Percentiles rank a stretch among this genome's conserved stretches.
phyloP scores from a whole-genome alignment of 371 early-diverging fungal genomes.

The Syncephalastrum sp. region DNA sequence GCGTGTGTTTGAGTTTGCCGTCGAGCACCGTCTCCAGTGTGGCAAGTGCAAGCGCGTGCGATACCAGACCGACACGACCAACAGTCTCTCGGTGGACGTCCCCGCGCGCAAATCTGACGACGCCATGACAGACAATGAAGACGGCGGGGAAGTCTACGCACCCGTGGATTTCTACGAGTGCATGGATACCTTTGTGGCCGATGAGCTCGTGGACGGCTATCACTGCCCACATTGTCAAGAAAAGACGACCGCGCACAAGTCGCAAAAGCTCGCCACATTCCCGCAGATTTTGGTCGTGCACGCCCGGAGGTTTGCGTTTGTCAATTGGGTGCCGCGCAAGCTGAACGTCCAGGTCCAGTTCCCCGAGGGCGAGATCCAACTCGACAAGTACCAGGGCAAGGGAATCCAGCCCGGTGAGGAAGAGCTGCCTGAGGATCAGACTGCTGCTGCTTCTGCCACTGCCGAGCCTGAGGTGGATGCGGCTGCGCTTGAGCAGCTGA shows the following conservation, averaged over 20 bases:
- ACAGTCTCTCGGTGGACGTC: slow-evolving; percentile 70
- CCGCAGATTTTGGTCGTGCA: slow-evolving; percentile 83
- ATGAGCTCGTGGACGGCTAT: slow-evolving; percentile 70
- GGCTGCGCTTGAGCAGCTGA: slow-evolving; percentile 67
- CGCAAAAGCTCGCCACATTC: slow-evolving; percentile 77
- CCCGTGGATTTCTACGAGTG: slow-evolving; percentile 78
- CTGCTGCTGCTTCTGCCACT: slow-evolving; percentile 12
- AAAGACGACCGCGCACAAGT: slow-evolving; percentile 68
- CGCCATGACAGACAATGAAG: slow-evolving; percentile 22
- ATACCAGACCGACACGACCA: slow-evolving; percentile 65
- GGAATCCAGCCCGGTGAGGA: slow-evolving; percentile 77
- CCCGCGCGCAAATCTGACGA: slow-evolving; percentile 50
- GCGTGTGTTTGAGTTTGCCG: slow-evolving; percentile 69
- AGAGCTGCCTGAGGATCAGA: slow-evolving; percentile 67
- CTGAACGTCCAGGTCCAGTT: slow-evolving; percentile 63
- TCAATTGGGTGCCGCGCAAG: slow-evolving; percentile 89
- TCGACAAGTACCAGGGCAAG: slow-evolving; percentile 62
- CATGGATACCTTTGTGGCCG: slow-evolving; percentile 58
- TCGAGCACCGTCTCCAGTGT: slow-evolving; percentile 88
- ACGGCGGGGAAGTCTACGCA: slow-evolving; percentile 39
- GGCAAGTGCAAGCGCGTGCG: slow-evolving; percentile 76
- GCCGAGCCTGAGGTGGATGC: slow-evolving; percentile 61
- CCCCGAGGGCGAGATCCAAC: slow-evolving; percentile 46
- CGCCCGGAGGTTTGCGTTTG: slow-evolving; percentile 81
- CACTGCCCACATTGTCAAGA: slow-evolving; percentile 78